Base-by-base conservation (phyloP, 2,329 filamentous ascomycete genomes). In the Delphinella strobiligena region DNA sequence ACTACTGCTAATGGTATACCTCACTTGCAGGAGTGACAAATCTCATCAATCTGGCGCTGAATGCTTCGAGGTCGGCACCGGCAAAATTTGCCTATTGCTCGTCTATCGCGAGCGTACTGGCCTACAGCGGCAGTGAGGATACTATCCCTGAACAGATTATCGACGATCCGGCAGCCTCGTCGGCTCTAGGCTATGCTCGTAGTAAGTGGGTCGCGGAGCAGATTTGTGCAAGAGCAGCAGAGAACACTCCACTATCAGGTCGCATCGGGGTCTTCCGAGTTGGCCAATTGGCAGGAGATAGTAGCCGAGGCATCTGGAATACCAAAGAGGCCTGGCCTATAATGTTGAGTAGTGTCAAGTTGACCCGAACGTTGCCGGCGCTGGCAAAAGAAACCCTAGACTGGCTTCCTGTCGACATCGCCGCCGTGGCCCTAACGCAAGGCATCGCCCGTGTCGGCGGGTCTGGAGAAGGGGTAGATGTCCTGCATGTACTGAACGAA, bases 201-300 rank as follows among this genome's bases (percentile, higher is more conserved):
- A 75, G 70, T 1, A 69, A 74, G 55, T 75, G 72, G 72, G 69
- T 75, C 1, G 72, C 71, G 1, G 74, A 78, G 55, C 59, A 60
- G 14, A 66, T 75, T 8, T 75, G 71, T 45, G 48, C 60, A 1
- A 49, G 57, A 4, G 66, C 66, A 12, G 51, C 54, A 34, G 40
- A 54, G 17, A 18, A 43, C 36, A 47, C 49, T 2, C 34, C 47
- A 22, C 48, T 64, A 2, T 43, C 42, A 17, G 52, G 63, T 24
- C 55, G 58, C 16, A 59, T 70, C 24, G 58, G 60, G n/a, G 50
- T 72, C 8, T 54, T 68, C 19, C 56, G 65, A 29, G 59, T 67
- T 4, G 68, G 68, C 3, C 68, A 71, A 49, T 52, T 72, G 8
- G 64, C 61, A 24, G 68, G 66, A 0, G 61, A 66, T 45, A 59